Base-by-base conservation (phyloP, 2,329 filamentous ascomycete species). In the Lecanicillium sp. region DNA sequence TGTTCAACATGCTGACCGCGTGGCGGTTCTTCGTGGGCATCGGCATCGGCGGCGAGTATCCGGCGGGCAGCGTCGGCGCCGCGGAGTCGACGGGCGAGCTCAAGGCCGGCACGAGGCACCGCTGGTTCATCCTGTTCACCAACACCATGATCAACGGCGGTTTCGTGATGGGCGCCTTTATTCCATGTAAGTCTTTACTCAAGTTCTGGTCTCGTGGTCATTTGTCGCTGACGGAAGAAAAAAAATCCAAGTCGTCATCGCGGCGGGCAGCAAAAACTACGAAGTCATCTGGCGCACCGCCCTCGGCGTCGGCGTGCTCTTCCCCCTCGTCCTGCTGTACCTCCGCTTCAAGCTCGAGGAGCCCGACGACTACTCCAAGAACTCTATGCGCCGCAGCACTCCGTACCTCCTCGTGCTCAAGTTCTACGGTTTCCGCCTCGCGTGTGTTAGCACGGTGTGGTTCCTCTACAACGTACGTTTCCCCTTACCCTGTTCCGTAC, bases 41-140 rank as follows among this genome's bases (percentile, higher is more conserved):
- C 52, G 86, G 87, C n/a, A 91, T 94, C 44, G 88, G 86, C 67
- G 75, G 84, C 48, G 86, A 91, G 65, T 90, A 90, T 58, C 87
- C 87, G 1, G 86, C 87, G 35, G 90, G 90, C 4, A 87, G 81
- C 51, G 90, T 96, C 1, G 87, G 85, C 2, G 86, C 82, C 45
- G 87, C 90, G 2, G 90, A 96, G 67, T 85, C 84, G 4, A 90
- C 85, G 0, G 87, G 87, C 19, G 88, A 94, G 62, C 72, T 96
- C 51, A 88, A 89, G 64, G 65, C 69, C 14, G 90, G 90, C 10
- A 84, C 85, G 14, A 76, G 90, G n/a, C 91, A 96, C 62, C 76
- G 86, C 32, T 95, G 89, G 88, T 96, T 90, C 61, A 87, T 91
- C 57, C 74, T 95, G 54, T 94, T 93, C 65, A 95, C 87, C 39